phyloP scores from a whole-genome alignment of 2,329 filamentous ascomycete genomes.

The Hymenoscyphus scutula region DNA sequence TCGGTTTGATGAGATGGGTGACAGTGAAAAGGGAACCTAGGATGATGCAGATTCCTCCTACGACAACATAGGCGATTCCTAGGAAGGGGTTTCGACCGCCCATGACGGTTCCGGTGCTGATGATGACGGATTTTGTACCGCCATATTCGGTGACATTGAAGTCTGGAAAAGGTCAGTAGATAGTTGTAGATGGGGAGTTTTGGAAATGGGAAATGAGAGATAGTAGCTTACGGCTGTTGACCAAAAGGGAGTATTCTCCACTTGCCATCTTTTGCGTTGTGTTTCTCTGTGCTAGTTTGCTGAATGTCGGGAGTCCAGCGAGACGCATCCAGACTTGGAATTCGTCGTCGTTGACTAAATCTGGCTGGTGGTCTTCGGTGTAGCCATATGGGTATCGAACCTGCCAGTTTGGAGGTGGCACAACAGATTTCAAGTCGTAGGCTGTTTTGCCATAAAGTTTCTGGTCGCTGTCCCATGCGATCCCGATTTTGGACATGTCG shows the following conservation, averaged over 20 bases:
- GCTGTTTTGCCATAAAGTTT: conserved; percentile 71
- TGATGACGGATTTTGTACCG: conserved; percentile 84
- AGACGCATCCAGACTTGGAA: conserved; percentile 99
- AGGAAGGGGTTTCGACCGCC: conserved; percentile 94
- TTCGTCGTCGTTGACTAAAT: conserved; percentile 72
- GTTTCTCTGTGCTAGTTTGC: conserved; percentile 86
- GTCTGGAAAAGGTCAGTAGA: conserved; percentile 48
- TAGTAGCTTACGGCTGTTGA: conserved; percentile 69
- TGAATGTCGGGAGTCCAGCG: conserved; percentile 88
- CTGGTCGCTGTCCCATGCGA: conserved; percentile 83
- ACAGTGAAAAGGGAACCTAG: conserved; percentile 85
- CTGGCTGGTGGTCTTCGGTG: conserved; percentile 57
- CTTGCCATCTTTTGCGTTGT: conserved; percentile 63
- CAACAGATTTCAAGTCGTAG: conserved; percentile 60
- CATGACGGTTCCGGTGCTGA: conserved; percentile 88
- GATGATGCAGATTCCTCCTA: conserved; percentile 88
- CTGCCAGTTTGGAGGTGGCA: conserved; percentile 83
- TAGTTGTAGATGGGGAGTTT: background rate
- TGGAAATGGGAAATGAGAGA: background rate
- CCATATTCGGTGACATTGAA: conserved; percentile 78
- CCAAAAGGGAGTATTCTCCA: conserved; percentile 74
- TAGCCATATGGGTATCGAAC: conserved; percentile 70
- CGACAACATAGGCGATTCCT: conserved; percentile 92
- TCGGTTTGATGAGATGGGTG: conserved; percentile 87
- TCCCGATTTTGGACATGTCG: conserved; percentile 71